phyloP scores from a whole-genome alignment of 2,329 filamentous ascomycete genomes.

The Fusarium staphyleae region DNA sequence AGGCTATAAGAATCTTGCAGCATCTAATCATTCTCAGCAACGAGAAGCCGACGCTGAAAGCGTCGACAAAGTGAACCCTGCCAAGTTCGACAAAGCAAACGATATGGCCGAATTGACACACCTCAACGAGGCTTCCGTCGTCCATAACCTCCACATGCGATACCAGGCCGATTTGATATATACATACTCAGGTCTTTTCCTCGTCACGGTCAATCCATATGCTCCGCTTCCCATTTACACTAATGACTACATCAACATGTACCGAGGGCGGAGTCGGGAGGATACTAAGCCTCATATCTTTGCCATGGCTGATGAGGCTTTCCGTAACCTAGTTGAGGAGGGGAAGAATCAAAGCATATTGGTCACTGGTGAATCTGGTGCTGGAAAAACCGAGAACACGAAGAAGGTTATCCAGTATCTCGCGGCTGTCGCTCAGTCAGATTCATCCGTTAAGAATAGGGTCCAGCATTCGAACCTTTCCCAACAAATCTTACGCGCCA shows the following conservation, averaged over 20 bases:
- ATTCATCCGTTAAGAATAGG: constrained; percentile 71
- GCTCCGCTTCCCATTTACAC: constrained; percentile 93
- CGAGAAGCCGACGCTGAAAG: constrained; percentile 84
- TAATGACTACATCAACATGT: constrained; percentile 98
- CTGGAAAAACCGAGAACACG: constrained; percentile 98
- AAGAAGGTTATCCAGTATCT: constrained; percentile 99
- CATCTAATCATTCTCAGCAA: constrained; percentile 63
- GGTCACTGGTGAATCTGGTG: constrained; percentile 96
- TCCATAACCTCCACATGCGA: constrained; percentile 93
- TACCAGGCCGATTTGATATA: constrained; percentile 98
- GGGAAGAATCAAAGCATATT: constrained; percentile 96
- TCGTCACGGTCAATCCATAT: constrained; percentile 98
- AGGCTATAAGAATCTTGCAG: not conserved
- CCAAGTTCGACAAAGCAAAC: constrained; percentile 98
- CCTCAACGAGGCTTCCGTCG: constrained; percentile 95
- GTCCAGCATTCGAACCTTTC: constrained; percentile 81
- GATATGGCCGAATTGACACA: constrained; percentile 99
- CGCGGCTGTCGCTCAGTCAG: constrained; percentile 88
- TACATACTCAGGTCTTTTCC: constrained; percentile 95
- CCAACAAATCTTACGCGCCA: constrained; percentile 93
- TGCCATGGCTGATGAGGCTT: constrained; percentile 96
- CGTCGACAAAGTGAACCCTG: constrained; percentile 98
- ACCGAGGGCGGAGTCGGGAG: constrained; percentile 87
- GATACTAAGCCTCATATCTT: constrained; percentile 98
- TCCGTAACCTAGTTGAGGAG: constrained; percentile 93